Evolutionary conservation across 192 early-diverging fungal species (phyloP), one percentile per base, ranked within the genome.

Genomic region (Coemansia sp.): DNA sequence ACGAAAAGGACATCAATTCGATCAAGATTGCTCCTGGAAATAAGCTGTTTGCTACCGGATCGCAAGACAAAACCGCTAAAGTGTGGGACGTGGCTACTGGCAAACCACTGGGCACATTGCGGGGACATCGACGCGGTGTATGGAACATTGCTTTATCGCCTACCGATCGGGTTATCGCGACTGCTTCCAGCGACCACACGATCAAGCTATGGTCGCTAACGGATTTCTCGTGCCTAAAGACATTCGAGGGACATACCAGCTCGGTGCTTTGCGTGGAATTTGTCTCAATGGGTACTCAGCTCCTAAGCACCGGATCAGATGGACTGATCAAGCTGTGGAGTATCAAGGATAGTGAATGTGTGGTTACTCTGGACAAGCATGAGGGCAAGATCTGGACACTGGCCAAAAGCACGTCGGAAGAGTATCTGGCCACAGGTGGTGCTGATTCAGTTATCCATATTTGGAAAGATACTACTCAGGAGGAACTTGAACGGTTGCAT

Each of bases 171-270:
- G 89, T 92, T 2, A 69, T 96, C 36, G 94, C 90, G 9, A 96
- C 95, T 0, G 83, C 87, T 20, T 97, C 94, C 0, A 87, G 89
- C 51, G 97, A 99, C 68, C 90, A 93, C 70, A 96, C 90, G 2
- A 84, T 97, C 60, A 93, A 92, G 75, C 81, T 99, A 50, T 99
- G 97, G 97, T 88, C 86, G 45, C 70, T 97, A 21, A 85, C 81
- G 13, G 94, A 97, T 50, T 90, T 85, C 55, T 70, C 84, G 14
- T 99, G 96, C 80, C 70, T 96, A 11, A 91, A 89, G 80, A 97
- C 95, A 0, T 88, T 99, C 68, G 95, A 99, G 59, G 95, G 97
- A 0, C 97, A 99, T 63, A 88, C 93, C n/a, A 98, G 94, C 76
- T 91, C 93, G 4, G 93, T 97, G 10, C 82, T 99, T 15, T 84